Percentiles rank a stretch among this genome's conserved stretches.
phyloP scores from a whole-genome alignment of 2,329 filamentous ascomycete species.

The Alternaria sp. region DNA sequence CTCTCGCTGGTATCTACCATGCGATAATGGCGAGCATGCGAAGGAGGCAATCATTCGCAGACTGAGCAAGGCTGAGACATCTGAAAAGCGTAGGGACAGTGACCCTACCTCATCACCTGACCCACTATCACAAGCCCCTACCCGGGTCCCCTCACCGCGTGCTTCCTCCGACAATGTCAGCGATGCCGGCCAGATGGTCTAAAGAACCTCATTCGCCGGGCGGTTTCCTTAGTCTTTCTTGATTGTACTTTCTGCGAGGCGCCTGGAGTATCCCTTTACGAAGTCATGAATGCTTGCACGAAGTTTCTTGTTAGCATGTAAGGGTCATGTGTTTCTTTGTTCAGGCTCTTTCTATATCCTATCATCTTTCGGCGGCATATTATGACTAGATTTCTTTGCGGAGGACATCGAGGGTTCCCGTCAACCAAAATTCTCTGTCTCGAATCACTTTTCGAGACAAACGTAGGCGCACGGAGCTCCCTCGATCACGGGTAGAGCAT shows the following conservation, averaged over 20 bases:
- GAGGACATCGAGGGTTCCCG: slow-evolving; percentile 3
- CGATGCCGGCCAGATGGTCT: slow-evolving; percentile 24
- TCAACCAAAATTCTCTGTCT: slow-evolving; percentile 15
- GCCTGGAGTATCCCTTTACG: not conserved
- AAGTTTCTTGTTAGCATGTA: not conserved
- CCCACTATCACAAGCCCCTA: slow-evolving; percentile 31
- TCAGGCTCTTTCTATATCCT: not conserved
- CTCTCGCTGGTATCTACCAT: slow-evolving; percentile 43
- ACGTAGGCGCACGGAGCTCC: slow-evolving; percentile 44
- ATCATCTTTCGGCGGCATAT: not conserved
- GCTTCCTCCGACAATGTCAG: slow-evolving; percentile 25
- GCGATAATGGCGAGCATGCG: slow-evolving; percentile 36
- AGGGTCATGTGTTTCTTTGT: not conserved
- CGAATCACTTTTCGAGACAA: slow-evolving; percentile 16
- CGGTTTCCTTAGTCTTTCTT: not conserved
- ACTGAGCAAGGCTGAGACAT: slow-evolving; percentile 13
- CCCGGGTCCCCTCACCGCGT: slow-evolving; percentile 28
- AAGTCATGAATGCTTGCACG: slow-evolving; percentile 4
- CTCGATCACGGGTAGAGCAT: slow-evolving; percentile 40
- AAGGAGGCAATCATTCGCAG: slow-evolving; percentile 23
- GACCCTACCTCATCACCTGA: slow-evolving; percentile 17
- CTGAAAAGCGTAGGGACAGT: slow-evolving; percentile 21
- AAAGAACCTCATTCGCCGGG: not conserved
- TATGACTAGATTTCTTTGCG: not conserved
- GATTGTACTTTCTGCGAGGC: not conserved